These are phyloP conservation scores for Phytophthora pisi DNA, from an alignment of 352 stramenopile species.

Conservation along the genomic window DNA sequence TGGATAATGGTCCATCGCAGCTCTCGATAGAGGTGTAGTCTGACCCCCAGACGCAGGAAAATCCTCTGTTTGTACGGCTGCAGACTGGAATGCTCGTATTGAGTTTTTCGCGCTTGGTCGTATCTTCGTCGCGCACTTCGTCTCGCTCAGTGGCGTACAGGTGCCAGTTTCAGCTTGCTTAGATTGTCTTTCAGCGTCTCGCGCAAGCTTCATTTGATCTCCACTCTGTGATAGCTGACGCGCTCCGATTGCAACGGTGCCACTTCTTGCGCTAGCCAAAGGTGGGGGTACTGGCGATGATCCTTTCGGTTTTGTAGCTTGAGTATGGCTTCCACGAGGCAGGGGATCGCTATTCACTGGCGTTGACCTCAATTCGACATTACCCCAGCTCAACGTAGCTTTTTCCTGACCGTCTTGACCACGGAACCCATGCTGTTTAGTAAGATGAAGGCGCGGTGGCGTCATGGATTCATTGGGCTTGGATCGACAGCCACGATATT, in stretches of 20 bases:
- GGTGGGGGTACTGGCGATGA: neutral
- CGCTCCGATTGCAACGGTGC: neutral
- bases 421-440: neutral
- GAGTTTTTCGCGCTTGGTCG: neutral
- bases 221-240: neutral
- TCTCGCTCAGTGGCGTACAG: neutral
- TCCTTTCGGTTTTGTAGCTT: neutral
- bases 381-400: neutral
- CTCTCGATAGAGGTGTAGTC: neutral
- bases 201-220: neutral
- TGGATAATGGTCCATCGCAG: neutral
- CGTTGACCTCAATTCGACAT: neutral
- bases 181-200: neutral
- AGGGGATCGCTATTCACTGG: neutral
- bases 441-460: neutral
- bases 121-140: neutral
- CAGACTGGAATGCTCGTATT: neutral
- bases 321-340: neutral
- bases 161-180: neutral
- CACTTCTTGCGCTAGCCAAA: neutral
- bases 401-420: neutral
- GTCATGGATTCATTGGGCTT: neutral
- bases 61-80: no score
- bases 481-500: no score
- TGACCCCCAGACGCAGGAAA: neutral